Base-by-base conservation (phyloP, 73 alveolate species). In the Paramecium pentaurelia region DNA sequence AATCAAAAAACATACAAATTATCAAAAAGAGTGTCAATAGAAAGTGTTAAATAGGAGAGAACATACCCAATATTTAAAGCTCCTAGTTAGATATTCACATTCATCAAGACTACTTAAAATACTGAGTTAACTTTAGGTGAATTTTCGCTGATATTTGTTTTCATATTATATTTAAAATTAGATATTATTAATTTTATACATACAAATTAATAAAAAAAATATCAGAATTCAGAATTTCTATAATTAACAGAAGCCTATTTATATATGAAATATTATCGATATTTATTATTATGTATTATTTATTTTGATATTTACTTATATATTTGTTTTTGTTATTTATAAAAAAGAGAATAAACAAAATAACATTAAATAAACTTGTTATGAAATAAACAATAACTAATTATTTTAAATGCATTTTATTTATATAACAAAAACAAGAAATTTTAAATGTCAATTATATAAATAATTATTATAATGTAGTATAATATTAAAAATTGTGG, bases 21-120 rank as follows among this genome's bases (percentile, higher is more conserved):
- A 47, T 30, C 75, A 8, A 80, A 80, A 45, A 80, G n/a, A 45
- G 91, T 80, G 58, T 80, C 91, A 42, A 80, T 80, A 1, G 77
- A 14, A 4, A 44, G 58, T 20, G 91, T 80, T 40, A 80, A 64
- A 44, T 80, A 80, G 16, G 91, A 32, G 49, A 80, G 75, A 38
- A 80, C 91, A 8, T 80, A 80, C 22, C 91, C 91, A 18, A 80
- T 80, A 20, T 80, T 80, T 8, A 80, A 49, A 18, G 45, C 58
- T 32, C 77, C 91, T 18, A 73, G 38, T 73, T 73, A 40, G 64
- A 73, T 73, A 37, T 34, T 73, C 34, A 73, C 87, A 6, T 64
- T 64, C 84, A 64, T 27, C 49, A 64, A 34, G 27, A 64, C 77
- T 10, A 64, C 84, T 64, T 64, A 14, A 28, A 64, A 64, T 16